Conservation (phyloP, 2,329 filamentous ascomycete genomes). For the Cordyceps farinosa region DNA sequence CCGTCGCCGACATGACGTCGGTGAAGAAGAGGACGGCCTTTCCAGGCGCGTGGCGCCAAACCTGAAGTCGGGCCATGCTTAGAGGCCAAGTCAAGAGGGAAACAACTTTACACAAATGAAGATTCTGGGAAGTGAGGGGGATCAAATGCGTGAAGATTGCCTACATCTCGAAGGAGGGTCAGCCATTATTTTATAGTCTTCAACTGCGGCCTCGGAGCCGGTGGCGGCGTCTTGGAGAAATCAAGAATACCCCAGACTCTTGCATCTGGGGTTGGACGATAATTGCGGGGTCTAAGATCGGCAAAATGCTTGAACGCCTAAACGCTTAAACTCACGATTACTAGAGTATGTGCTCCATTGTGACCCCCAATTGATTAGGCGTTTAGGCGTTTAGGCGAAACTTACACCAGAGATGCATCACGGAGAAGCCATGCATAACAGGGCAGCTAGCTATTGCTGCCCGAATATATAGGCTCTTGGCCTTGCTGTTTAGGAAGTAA, state of each 20-base stretch:
- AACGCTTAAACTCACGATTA: neutral
- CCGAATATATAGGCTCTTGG: neutral
- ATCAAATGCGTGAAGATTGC: too few species aligned
- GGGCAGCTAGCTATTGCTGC: neutral
- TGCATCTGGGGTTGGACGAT: neutral
- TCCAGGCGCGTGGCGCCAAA: conserved; percentile 25
- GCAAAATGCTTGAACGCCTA: neutral
- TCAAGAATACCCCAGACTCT: neutral
- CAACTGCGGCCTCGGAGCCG: neutral
- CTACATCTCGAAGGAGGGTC: neutral
- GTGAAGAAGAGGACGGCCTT: conserved; percentile 23
- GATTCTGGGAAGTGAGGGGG: neutral
- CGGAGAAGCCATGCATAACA: neutral
- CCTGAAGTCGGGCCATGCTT: conserved; percentile 19
- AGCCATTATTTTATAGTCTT: neutral
- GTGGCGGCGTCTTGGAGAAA: too few species aligned
- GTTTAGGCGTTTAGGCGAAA: too few species aligned
- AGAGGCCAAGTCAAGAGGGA: neutral
- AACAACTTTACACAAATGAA: neutral
- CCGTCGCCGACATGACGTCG: conserved; percentile 24
- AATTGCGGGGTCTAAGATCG: neutral
- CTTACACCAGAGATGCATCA: neutral
- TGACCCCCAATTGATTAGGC: too few species aligned
- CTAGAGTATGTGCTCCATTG: too few species aligned
- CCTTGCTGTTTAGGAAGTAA: neutral